Conservation (phyloP, 2,329 filamentous ascomycete species). For the Corynespora cassiicola region DNA sequence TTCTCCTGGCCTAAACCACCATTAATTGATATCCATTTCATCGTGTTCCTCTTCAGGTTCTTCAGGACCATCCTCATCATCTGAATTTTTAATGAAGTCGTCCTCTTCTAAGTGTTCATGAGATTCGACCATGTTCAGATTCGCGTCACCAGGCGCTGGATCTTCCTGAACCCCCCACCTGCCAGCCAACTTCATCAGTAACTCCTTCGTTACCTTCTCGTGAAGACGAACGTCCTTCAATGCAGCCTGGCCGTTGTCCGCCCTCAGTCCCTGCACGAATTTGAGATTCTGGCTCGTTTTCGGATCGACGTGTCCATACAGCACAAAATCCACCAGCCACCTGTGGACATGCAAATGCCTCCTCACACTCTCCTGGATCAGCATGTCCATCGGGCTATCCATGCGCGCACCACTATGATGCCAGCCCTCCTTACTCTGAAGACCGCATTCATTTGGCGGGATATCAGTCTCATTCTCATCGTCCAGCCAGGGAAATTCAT, state of each 20-base stretch:
- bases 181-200: slow-evolving; percentile 8
- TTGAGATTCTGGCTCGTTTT: slow-evolving; percentile 58
- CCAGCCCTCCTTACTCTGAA: slow-evolving; percentile 50
- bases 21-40: too few species aligned
- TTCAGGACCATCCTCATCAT: too few species aligned
- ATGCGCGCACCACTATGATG: slow-evolving; percentile 66
- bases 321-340: slow-evolving; percentile 63
- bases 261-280: slow-evolving; percentile 55
- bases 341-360: slow-evolving; percentile 62
- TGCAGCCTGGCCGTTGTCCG: slow-evolving; percentile 52
- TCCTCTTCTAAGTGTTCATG: too few species aligned
- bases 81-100: too few species aligned
- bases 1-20: too few species aligned
- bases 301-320: slow-evolving; percentile 67
- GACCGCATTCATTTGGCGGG: slow-evolving; percentile 40
- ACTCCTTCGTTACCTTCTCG: slow-evolving; percentile 6
- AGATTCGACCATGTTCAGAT: too few species aligned
- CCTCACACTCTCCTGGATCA: slow-evolving; percentile 60
- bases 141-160: too few species aligned
- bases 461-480: slow-evolving; percentile 30
- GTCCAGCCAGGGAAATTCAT: slow-evolving; percentile 24
- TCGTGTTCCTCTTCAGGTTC: too few species aligned
- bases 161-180: too few species aligned
- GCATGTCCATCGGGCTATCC: slow-evolving; percentile 30
- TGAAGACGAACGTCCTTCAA: slow-evolving; percentile 12